Base-by-base conservation (phyloP, 495 filamentous ascomycete genomes). In the Xylaria longipes region DNA sequence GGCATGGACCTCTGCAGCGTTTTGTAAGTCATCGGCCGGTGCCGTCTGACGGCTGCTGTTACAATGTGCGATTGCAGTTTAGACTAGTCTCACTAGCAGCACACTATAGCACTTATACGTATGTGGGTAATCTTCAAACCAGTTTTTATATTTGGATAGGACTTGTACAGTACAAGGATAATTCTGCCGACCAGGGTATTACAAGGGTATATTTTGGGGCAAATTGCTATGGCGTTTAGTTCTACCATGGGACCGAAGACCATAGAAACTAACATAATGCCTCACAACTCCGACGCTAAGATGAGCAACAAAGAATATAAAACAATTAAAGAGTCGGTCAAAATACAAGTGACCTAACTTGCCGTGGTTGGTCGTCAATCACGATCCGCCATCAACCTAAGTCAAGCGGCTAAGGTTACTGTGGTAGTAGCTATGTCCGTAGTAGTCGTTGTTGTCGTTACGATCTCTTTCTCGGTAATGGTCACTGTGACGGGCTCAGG, bases 221-320 rank as follows among this genome's bases (percentile, higher is more conserved):
- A 31, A 68, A 60, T 68, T 68, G 66, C 66, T 68, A 22, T 54
- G 33, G 52, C 39, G 39, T 60, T n/a, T 5, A 45, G 27, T 46
- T 46, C 39, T 58, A 68, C 17, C 17, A 46, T n/a, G 17, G 25
- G 48, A 20, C 52, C 52, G 11, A n/a, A 57, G 50, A 57, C 45
- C 25, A 57, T 45, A 41, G 33, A 57, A 68, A 41, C 25, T 56
- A 46, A 43, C 15, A 57, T 39, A 12, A 67, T 37, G 65, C 65
- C 66, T 37, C 31, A 52, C 11, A 70, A 70, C 68, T 70, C 68
- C 68, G 41, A 70, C 68, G 68, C 68, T 70, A 60, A 62, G 0
- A 65, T 66, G 12, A 67, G 12, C 9, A 70, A 52, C 39, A 35
- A 61, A 45, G 45, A 61, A 57, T 33, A 62, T 27, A 50, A 29